These are phyloP conservation scores for Cladosporium sp. DNA, from an alignment of 2,329 filamentous ascomycete genomes.

Conservation along the genomic window DNA sequence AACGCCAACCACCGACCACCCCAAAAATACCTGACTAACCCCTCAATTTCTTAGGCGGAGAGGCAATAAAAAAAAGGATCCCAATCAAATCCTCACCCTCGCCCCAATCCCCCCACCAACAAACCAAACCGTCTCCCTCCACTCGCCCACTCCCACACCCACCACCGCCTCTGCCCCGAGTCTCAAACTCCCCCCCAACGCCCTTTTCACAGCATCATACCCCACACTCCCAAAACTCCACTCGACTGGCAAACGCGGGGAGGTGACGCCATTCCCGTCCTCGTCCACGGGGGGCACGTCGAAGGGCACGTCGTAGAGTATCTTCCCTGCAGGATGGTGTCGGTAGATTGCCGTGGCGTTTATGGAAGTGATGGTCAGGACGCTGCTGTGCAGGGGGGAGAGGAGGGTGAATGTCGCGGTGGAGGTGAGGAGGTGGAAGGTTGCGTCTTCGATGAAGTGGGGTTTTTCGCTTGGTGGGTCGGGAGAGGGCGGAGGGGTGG, in stretches of 20 bases:
- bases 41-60: no score
- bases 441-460: conserved; percentile 80
- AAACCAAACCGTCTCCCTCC: conserved; percentile 67
- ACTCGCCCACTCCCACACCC: conserved; percentile 68
- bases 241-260: conserved; percentile 75
- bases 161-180: conserved; percentile 75
- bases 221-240: conserved; percentile 76
- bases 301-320: conserved; percentile 71
- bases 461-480: conserved; percentile 45
- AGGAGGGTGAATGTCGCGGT: conserved; percentile 79
- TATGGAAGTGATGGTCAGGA: conserved; percentile 71
- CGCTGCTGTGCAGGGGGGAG: conserved; percentile 71
- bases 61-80: no score
- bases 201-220: conserved; percentile 74
- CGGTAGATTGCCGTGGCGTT: conserved; percentile 83
- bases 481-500: conserved; percentile 38
- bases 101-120: conserved; percentile 44
- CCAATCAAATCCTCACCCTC: conserved; percentile 38
- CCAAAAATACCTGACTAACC: no score
- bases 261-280: conserved; percentile 49
- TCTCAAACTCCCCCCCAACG: conserved; percentile 74
- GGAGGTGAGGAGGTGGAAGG: conserved; percentile 79
- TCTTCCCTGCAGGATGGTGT: conserved; percentile 71
- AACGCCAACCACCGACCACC: no score
- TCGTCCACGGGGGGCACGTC: conserved; percentile 58